Base-by-base conservation (phyloP, 192 early-diverging fungal species). In the Diversispora eburnea region DNA sequence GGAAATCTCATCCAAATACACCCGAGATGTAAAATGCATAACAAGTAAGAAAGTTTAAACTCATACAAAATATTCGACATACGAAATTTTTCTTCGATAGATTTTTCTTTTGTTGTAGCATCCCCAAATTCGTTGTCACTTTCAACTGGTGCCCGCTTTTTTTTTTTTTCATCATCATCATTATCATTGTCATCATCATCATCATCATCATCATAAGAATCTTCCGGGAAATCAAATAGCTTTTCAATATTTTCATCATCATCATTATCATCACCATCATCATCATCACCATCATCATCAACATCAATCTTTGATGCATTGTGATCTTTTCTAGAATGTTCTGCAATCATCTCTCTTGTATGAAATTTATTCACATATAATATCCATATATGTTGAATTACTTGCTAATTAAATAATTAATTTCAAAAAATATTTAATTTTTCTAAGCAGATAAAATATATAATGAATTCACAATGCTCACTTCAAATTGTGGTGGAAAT, bases 1-100 rank as follows among this genome's bases (percentile, higher is more conserved):
- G 71, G 71, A 25, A 58, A n/a, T 49, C 71, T 59, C 39, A 73
- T 48, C 56, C 59, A 73, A 15, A 73, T 9, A 62, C 57, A 59
- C 8, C 71, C 71, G 39, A 62, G 39, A 61, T 73, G 46, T 33
- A 59, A 48, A 19, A 73, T 47, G 39, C n/a, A 15, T 13, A 73
- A 49, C 19, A 68, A 3, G 19, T 42, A 66, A 20, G 20, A 42
- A 45, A 63, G 15, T 43, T 33, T 45, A 45, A 63, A 45, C 4
- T n/a, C 4, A 45, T 43, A 12, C 43, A n/a, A n/a, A 8, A 63
- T 63, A 41, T n/a, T 17, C 42, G 15, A 63, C 8, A 15, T 13
- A 5, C 7, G 15, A 33, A 17, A 63, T 7, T 1, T 43, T 42
- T 33, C 7, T 63, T 19, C 43, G 8, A n/a, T 63, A 8, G 13